Evolutionary conservation across 2,329 filamentous ascomycete genomes (phyloP).

Genomic region (Ceratocystis alfenasii): DNA sequence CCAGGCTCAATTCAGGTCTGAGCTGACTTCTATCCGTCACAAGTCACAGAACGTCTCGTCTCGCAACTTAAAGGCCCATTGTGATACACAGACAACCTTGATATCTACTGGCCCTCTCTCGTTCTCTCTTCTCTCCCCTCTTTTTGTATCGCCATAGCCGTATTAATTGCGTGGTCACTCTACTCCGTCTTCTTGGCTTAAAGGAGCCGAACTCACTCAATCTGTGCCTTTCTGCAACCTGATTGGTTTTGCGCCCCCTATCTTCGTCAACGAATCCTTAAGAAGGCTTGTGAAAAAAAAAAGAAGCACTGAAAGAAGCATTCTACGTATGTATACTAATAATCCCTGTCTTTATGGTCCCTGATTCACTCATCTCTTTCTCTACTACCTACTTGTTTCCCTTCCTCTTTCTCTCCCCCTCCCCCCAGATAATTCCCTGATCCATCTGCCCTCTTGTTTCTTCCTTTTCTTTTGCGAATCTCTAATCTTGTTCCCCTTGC

Average conservation of each 20-base stretch:
- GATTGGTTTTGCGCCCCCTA: neutral
- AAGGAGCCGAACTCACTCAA: neutral
- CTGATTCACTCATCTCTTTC: slow-evolving; percentile 1
- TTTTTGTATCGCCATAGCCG: neutral
- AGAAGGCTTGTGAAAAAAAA: neutral
- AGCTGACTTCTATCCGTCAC: neutral
- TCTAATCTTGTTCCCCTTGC: neutral
- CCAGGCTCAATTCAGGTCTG: neutral
- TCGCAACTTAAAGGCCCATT: neutral
- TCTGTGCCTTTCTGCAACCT: neutral
- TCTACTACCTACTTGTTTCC: neutral
- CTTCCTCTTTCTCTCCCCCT: neutral
- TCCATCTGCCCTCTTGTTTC: slow-evolving; percentile 1
- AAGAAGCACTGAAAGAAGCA: slow-evolving; percentile 8
- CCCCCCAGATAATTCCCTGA: neutral
- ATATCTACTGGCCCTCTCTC: neutral
- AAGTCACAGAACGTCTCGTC: neutral
- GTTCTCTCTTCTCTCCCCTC: neutral
- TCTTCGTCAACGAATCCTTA: neutral
- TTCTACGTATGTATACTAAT: neutral
- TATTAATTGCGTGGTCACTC: too few species aligned
- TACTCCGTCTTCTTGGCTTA: neutral
- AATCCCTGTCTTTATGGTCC: slow-evolving; percentile 3
- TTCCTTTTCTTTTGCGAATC: slow-evolving; percentile 1
- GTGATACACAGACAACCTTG: neutral